Evolutionary conservation across 257 asterid genomes (phyloP).

Genomic region (Haberlea rhodopensis): DNA sequence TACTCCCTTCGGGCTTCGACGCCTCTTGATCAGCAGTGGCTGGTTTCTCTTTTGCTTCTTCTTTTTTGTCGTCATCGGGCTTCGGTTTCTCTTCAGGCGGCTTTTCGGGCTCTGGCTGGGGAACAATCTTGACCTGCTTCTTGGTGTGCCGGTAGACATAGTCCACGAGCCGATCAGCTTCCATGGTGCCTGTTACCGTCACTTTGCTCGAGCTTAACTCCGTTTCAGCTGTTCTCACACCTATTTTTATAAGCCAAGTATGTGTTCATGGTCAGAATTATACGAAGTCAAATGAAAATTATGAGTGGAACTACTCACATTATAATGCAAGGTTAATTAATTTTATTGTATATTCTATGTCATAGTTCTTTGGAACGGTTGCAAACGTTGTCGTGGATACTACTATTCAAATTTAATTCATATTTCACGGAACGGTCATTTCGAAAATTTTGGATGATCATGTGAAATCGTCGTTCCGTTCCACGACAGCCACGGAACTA

Average conservation of each 20-base stretch:
- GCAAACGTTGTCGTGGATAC: too few relatives aligned
- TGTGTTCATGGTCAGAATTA: neutral
- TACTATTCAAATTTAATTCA: too few relatives aligned
- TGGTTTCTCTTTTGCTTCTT: slow-evolving; percentile 28
- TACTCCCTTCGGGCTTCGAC: slow-evolving; percentile 45
- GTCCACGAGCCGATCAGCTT: slow-evolving; percentile 66
- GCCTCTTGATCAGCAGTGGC: slow-evolving; percentile 25
- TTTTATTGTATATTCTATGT: too few relatives aligned
- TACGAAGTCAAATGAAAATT: too few relatives aligned
- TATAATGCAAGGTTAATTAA: too few relatives aligned
- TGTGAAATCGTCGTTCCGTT: too few relatives aligned
- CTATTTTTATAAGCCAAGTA: slow-evolving; percentile 25
- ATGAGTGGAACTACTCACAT: neutral
- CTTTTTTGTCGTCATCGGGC: slow-evolving; percentile 28
- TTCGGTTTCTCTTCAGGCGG: slow-evolving; percentile 28
- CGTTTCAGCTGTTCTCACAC: slow-evolving; percentile 14
- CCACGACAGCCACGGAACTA: too few relatives aligned
- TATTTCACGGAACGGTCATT: neutral
- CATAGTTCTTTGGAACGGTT: too few relatives aligned
- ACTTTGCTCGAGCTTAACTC: slow-evolving; percentile 4
- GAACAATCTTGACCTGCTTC: slow-evolving; percentile 77
- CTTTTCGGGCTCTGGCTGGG: slow-evolving; percentile 54
- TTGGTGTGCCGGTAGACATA: slow-evolving; percentile 73
- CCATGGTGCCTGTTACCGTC: slow-evolving; percentile 22
- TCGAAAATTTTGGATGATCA: neutral